These are phyloP conservation scores for Reticulascus tulasneorum DNA, from an alignment of 2,329 filamentous ascomycete genomes.

Conservation along the genomic window DNA sequence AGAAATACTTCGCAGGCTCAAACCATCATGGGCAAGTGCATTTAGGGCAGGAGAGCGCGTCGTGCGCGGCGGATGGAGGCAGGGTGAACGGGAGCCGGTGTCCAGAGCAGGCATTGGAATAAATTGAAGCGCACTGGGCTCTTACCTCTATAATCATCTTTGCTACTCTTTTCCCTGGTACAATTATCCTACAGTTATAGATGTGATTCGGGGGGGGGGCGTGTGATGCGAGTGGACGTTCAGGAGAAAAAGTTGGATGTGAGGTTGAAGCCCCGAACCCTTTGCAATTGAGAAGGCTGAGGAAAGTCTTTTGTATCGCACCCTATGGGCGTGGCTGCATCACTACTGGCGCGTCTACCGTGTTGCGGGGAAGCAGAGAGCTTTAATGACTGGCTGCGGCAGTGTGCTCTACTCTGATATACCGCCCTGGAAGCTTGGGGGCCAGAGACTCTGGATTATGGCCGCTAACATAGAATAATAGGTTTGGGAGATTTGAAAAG, in stretches of 20 bases:
- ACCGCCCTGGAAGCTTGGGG: too few species aligned
- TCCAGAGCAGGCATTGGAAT: too few species aligned
- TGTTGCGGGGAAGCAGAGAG: conserved; percentile 15
- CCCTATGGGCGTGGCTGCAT: conserved; percentile 12
- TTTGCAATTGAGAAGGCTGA: conserved; percentile 13
- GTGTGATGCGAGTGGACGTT: background rate
- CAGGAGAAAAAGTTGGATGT: conserved; percentile 2
- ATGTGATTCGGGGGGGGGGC: conserved; percentile 3
- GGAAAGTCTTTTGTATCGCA: conserved; percentile 10
- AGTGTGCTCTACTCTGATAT: too few species aligned
- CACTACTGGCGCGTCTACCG: conserved; percentile 6
- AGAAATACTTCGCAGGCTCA: too few species aligned
- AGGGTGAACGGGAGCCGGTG: too few species aligned
- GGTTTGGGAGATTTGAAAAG: too few species aligned
- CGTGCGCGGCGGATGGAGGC: too few species aligned
- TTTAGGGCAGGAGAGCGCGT: too few species aligned
- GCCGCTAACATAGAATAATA: too few species aligned
- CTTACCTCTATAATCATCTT: conserved; percentile 29
- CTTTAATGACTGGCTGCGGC: conserved; percentile 9
- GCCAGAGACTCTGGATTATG: too few species aligned
- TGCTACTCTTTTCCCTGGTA: background rate
- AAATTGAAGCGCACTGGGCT: background rate
- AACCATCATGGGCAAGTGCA: too few species aligned
- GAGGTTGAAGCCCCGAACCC: conserved; percentile 12
- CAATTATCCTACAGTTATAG: conserved; percentile 1